These are phyloP conservation scores for Lobulomyces angularis DNA, from an alignment of 192 early-diverging fungal genomes.

Conservation along the genomic window DNA sequence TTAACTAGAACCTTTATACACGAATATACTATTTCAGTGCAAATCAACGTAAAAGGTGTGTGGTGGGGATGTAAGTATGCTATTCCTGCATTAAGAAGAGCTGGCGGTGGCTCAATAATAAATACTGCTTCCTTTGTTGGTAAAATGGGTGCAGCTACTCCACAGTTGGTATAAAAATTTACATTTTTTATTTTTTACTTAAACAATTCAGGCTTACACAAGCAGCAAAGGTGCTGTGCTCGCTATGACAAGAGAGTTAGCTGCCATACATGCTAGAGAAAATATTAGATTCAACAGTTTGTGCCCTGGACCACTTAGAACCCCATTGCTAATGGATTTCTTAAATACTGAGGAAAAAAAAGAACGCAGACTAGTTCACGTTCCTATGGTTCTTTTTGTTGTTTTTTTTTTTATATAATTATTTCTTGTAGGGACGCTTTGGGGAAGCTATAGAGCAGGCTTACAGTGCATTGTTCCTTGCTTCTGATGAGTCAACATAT, in stretches of 20 bases:
- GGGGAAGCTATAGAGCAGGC: conserved; percentile 79
- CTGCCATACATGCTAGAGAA: conserved; percentile 73
- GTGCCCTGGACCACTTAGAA: conserved; percentile 69
- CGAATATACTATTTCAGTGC: conserved; percentile 56
- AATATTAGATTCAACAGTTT: conserved; percentile 74
- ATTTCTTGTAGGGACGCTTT: conserved; percentile 6
- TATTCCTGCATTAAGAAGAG: conserved; percentile 59
- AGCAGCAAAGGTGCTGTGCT: conserved; percentile 64
- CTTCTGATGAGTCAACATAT: conserved; percentile 63
- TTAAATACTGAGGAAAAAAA: conserved; percentile 76
- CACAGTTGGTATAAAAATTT: conserved; percentile 64
- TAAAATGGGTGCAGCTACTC: conserved; percentile 65
- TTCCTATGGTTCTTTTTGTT: conserved; percentile 50
- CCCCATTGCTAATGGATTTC: conserved; percentile 71
- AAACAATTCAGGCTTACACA: background rate
- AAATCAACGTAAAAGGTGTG: conserved; percentile 80
- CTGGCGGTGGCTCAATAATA: conserved; percentile 66
- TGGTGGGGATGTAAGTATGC: conserved; percentile 79
- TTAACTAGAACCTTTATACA: no score
- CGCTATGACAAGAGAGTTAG: conserved; percentile 72
- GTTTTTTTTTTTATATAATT: background rate
- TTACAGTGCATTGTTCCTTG: conserved; percentile 66
- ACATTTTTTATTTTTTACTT: background rate
- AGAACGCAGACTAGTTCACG: conserved; percentile 61
- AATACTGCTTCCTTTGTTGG: conserved; percentile 77